These are phyloP conservation scores for Solanum etuberosum DNA, from an alignment of 257 asterid genomes.

Conservation along the genomic window DNA sequence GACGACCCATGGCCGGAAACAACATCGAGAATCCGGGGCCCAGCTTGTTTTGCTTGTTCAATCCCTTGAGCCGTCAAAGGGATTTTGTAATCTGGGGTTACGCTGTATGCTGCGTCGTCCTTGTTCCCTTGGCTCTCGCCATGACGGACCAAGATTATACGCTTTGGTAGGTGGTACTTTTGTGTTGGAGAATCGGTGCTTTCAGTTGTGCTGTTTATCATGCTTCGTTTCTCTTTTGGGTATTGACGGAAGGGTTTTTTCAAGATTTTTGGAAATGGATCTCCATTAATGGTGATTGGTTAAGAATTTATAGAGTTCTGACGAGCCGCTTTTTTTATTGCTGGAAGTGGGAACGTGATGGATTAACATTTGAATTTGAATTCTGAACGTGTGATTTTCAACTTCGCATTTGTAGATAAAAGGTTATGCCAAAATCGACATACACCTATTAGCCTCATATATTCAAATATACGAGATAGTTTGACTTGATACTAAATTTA, in stretches of 20 bases:
- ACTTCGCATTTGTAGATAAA: background rate
- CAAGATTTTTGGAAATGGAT: background rate
- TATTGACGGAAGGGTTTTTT: background rate
- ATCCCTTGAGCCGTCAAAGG: conserved; percentile 55
- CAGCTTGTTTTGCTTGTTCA: conserved; percentile 56
- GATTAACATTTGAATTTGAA: background rate
- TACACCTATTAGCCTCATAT: too few relatives aligned
- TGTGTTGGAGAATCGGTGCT: background rate
- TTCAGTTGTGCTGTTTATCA: background rate
- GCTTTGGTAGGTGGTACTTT: conserved; percentile 48
- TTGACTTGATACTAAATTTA: too few relatives aligned
- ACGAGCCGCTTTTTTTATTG: background rate
- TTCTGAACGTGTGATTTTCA: background rate
- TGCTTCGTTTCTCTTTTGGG: background rate
- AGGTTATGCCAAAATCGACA: background rate
- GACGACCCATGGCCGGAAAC: conserved; percentile 38
- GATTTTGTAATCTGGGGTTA: conserved; percentile 74
- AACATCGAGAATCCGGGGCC: conserved; percentile 37
- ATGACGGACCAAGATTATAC: conserved; percentile 83
- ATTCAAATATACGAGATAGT: too few relatives aligned
- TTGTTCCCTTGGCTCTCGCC: conserved; percentile 86
- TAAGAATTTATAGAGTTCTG: background rate
- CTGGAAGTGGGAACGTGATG: background rate
- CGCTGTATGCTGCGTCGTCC: conserved; percentile 51
- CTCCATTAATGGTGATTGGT: background rate